These are phyloP conservation scores for Nicotiana attenuata DNA, from an alignment of 257 asterid species.

Conservation along the genomic window DNA sequence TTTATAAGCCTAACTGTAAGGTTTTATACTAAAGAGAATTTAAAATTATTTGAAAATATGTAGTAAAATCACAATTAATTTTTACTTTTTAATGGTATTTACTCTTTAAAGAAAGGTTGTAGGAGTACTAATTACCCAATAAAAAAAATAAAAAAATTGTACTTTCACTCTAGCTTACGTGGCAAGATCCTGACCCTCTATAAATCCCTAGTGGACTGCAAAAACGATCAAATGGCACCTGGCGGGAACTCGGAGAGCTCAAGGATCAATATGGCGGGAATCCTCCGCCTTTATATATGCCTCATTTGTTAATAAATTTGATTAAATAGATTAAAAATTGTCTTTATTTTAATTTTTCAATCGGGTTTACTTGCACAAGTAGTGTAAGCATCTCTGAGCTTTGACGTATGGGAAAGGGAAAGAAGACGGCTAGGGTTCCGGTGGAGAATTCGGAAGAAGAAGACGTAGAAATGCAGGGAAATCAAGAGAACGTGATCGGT, in stretches of 20 bases:
- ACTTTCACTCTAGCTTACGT: not conserved
- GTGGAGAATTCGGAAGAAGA: constrained; percentile 42
- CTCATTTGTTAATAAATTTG: not conserved
- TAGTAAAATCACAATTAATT: too few species aligned
- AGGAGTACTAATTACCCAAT: too few species aligned
- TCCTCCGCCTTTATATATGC: not conserved
- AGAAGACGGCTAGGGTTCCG: constrained; percentile 50
- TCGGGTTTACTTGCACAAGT: not conserved
- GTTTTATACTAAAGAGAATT: too few species aligned
- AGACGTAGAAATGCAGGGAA: constrained; percentile 1
- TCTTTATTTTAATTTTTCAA: not conserved
- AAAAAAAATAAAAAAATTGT: not conserved
- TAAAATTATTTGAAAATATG: too few species aligned
- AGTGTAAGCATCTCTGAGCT: not conserved
- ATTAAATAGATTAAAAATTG: not conserved
- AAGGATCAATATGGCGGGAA: constrained; percentile 18
- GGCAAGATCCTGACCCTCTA: not conserved
- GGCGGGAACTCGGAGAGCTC: constrained; percentile 10
- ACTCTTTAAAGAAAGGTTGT: too few species aligned
- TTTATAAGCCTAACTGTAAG: too few species aligned
- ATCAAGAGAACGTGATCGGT: not conserved
- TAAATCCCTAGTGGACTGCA: not conserved
- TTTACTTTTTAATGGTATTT: too few species aligned
- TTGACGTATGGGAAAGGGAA: constrained; percentile 51
- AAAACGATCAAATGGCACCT: not conserved